Conservation (phyloP, 495 filamentous ascomycete species). For the Daldinia bambusicola region DNA sequence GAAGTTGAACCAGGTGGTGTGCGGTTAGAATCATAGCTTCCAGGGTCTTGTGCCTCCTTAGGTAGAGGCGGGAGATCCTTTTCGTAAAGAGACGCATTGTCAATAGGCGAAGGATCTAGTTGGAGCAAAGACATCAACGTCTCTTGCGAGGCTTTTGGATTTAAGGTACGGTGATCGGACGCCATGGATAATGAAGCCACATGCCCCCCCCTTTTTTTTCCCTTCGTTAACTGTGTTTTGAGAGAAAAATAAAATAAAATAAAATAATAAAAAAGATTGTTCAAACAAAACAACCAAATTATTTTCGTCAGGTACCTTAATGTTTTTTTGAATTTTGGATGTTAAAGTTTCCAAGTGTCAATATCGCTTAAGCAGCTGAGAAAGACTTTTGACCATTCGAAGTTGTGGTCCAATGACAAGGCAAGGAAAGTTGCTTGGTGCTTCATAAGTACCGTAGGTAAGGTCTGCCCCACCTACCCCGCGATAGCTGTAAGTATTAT, state of each 20-base stretch:
- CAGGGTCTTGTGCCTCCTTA: constrained; percentile 44
- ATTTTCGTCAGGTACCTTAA: not conserved
- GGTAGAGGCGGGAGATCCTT: constrained; percentile 64
- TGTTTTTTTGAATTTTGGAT: constrained; percentile 2
- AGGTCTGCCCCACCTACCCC: not conserved
- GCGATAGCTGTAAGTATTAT: too few species aligned
- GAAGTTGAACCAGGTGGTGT: constrained; percentile 36
- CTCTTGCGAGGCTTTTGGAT: constrained; percentile 56
- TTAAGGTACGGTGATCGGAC: constrained; percentile 38
- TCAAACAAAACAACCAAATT: too few species aligned
- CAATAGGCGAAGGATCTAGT: constrained; percentile 84
- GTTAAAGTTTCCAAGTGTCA: not conserved
- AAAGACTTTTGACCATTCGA: not conserved
- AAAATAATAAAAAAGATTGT: too few species aligned
- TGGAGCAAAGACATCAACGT: constrained; percentile 75
- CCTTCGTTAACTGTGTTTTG: too few species aligned
- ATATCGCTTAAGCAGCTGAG: not conserved
- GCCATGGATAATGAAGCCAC: constrained; percentile 30
- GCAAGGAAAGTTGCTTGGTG: too few species aligned
- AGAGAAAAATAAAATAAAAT: too few species aligned
- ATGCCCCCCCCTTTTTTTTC: not conserved
- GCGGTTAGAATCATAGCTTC: constrained; percentile 38
- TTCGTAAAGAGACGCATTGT: constrained; percentile 66
- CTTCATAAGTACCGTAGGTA: too few species aligned
- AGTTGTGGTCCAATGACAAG: not conserved